phyloP scores from a whole-genome alignment of 306 rosid genomes.

The Cucumis sativus region Cucumber_9930_V3 NC_026657.2:24904001-24904500 shows the following conservation, averaged over 20 bases:
- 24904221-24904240: background rate
- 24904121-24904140: conserved; percentile 93
- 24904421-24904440: conserved; percentile 49
- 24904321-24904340: background rate
- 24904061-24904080: conserved; percentile 57
- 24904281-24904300: background rate
- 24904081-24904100: conserved; percentile 60
- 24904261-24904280: background rate
- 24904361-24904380: conserved; percentile 69
- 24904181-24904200: conserved; percentile 81
- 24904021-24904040: conserved; percentile 76
- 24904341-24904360: conserved; percentile 35
- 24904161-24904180: conserved; percentile 83
- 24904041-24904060: conserved; percentile 56
- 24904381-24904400: conserved; percentile 43
- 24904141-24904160: conserved; percentile 93
- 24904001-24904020: conserved; percentile 45
- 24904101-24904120: conserved; percentile 93
- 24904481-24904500: background rate
- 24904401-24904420: conserved; percentile 78
- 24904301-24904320: conserved; percentile 7
- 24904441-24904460: conserved; percentile 54
- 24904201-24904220: conserved; percentile 32
- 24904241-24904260: no score
- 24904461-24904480: background rate